These are phyloP conservation scores for Amylocystis lapponica DNA, from an alignment of 768 basidiomycete species.

Conservation along the genomic window DNA sequence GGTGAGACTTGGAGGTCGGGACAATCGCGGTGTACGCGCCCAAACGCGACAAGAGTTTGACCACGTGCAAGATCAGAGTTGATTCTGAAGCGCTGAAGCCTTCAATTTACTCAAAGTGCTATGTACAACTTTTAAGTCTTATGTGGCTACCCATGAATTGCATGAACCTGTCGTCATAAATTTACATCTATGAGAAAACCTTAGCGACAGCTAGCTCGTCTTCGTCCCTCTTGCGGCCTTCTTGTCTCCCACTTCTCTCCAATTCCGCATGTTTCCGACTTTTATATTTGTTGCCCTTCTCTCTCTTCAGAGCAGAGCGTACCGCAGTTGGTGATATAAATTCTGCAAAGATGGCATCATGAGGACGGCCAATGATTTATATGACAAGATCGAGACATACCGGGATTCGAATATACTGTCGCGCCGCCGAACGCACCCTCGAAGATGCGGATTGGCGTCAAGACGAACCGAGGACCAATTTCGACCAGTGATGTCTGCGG, in stretches of 20 bases:
- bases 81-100: too few species aligned
- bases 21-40: too few species aligned
- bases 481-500: conserved; percentile 87
- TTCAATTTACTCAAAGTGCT: too few species aligned
- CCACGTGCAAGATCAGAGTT: too few species aligned
- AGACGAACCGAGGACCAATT: conserved; percentile 95
- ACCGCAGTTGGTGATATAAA: conserved; percentile 86
- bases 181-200: conserved; percentile 66
- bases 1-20: too few species aligned
- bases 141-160: too few species aligned
- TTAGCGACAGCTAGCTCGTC: conserved; percentile 79
- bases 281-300: conserved; percentile 77
- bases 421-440: conserved; percentile 96
- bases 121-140: too few species aligned
- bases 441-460: conserved; percentile 96
- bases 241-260: conserved; percentile 60
- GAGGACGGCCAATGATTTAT: background rate
- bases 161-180: too few species aligned
- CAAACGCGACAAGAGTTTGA: too few species aligned
- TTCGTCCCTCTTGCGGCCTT: conserved; percentile 58
- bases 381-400: conserved; percentile 37
- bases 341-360: conserved; percentile 42
- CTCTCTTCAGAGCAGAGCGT: conserved; percentile 61
- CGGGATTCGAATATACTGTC: conserved; percentile 93
- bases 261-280: conserved; percentile 73